Evolutionary conservation across 306 rosid genomes (phyloP).

Genomic region (Biancaea sappan): DNA sequence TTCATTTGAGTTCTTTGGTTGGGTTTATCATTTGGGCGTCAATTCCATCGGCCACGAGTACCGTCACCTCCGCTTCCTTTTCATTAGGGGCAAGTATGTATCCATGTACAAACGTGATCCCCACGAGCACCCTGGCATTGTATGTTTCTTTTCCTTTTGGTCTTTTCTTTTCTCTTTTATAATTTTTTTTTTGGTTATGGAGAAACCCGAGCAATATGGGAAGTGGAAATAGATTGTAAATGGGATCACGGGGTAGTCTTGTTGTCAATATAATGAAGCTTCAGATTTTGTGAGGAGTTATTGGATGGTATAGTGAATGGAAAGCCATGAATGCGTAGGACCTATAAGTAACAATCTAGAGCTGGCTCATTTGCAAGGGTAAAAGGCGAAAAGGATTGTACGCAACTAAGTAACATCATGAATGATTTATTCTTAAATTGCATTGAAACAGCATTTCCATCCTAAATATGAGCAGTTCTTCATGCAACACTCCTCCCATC

Average conservation of each 20-base stretch:
- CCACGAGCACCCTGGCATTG: constrained; percentile 76
- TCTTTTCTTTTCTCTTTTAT: not conserved
- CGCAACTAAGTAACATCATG: not conserved
- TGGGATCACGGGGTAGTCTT: not conserved
- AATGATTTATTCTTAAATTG: not conserved
- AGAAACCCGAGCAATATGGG: not conserved
- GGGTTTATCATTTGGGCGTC: constrained; percentile 84
- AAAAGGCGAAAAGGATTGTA: not conserved
- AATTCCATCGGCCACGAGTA: constrained; percentile 87
- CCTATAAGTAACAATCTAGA: not conserved
- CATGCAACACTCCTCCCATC: not conserved
- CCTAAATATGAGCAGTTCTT: not conserved
- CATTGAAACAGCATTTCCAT: not conserved
- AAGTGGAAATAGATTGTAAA: not conserved
- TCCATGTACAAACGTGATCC: constrained; percentile 92
- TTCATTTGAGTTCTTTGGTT: constrained; percentile 68
- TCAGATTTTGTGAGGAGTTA: not conserved
- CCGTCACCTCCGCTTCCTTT: constrained; percentile 74
- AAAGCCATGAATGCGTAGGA: not conserved
- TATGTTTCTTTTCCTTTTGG: constrained; percentile 29
- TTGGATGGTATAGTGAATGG: not conserved
- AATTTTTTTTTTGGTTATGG: not conserved
- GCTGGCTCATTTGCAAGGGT: not conserved
- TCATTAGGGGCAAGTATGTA: constrained; percentile 68
- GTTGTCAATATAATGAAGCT: not conserved